These are phyloP conservation scores for Scolecobasidium constrictum DNA, from an alignment of 2,329 filamentous ascomycete genomes.

Conservation along the genomic window DNA sequence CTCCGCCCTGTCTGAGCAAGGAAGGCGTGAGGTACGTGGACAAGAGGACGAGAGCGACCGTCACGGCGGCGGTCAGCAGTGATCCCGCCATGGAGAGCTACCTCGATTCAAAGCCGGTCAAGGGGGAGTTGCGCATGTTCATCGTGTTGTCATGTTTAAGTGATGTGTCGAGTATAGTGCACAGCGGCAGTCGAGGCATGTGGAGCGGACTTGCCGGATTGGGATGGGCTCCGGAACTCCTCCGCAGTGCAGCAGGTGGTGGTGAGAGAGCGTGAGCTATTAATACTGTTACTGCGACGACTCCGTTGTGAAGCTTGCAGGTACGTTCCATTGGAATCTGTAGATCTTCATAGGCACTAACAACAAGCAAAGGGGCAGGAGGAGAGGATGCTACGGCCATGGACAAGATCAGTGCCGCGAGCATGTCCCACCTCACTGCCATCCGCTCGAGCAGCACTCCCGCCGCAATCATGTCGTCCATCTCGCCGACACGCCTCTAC, in stretches of 20 bases:
- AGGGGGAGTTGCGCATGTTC: too few relatives aligned
- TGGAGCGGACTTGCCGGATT: not conserved
- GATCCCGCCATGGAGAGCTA: too few relatives aligned
- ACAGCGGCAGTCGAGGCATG: not conserved
- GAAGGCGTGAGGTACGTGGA: constrained; percentile 6
- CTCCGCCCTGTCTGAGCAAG: constrained; percentile 13
- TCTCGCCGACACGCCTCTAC: constrained; percentile 25
- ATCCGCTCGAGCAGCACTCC: not conserved
- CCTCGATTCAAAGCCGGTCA: too few relatives aligned
- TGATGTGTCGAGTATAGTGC: not conserved
- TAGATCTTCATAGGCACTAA: too few relatives aligned
- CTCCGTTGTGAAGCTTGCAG: not conserved
- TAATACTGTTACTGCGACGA: not conserved
- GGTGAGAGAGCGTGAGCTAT: not conserved
- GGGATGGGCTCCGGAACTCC: not conserved
- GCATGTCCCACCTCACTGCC: not conserved
- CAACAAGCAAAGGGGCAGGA: not conserved
- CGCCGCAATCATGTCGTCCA: not conserved
- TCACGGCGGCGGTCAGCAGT: too few relatives aligned
- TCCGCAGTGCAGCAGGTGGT: not conserved
- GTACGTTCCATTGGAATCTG: not conserved
- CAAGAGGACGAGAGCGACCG: constrained; percentile 1
- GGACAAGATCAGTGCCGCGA: not conserved
- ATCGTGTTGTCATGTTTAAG: constrained; percentile 1
- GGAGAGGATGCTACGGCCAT: not conserved